Evolutionary conservation across 768 basidiomycete genomes (phyloP).

Genomic region (Vishniacozyma victoriae): DNA sequence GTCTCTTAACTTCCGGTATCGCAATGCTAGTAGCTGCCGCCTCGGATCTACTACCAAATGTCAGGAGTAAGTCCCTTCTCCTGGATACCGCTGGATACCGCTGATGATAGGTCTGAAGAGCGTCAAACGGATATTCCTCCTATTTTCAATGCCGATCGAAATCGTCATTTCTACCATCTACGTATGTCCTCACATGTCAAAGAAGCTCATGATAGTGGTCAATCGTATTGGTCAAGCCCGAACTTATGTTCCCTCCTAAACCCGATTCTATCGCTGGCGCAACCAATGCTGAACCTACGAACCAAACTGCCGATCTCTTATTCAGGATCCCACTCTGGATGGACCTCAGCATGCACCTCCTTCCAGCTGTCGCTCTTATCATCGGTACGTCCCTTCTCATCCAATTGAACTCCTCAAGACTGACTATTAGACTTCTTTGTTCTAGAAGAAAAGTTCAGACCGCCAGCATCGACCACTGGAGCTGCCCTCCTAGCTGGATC

Average conservation of each 20-base stretch:
- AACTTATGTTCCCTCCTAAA: constrained; percentile 54
- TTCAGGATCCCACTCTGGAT: constrained; percentile 52
- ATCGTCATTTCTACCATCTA: constrained; percentile 59
- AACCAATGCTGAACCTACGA: constrained; percentile 25
- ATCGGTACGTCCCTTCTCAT: constrained; percentile 44
- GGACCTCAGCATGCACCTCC: constrained; percentile 64
- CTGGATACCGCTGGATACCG: neutral
- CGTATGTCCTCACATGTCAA: constrained; percentile 23
- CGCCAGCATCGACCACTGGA: constrained; percentile 43
- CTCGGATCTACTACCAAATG: constrained; percentile 50
- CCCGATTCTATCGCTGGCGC: constrained; percentile 27
- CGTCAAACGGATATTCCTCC: constrained; percentile 57
- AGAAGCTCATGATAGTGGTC: constrained; percentile 52
- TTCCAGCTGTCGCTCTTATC: constrained; percentile 57
- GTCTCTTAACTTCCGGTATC: constrained; percentile 49
- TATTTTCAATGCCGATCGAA: constrained; percentile 63
- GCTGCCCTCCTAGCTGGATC: constrained; percentile 43
- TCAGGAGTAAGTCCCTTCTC: constrained; percentile 42
- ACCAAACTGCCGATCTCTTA: constrained; percentile 33
- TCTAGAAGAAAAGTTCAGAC: constrained; percentile 58
- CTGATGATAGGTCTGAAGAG: neutral
- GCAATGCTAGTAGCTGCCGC: constrained; percentile 50
- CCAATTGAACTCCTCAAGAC: neutral
- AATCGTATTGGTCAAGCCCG: constrained; percentile 55
- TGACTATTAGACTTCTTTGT: constrained; percentile 56